Evolutionary conservation across 2,329 filamentous ascomycete genomes (phyloP), one percentile per base, ranked within the genome.

Genomic region (Thermomyces lanuginosus): DNA sequence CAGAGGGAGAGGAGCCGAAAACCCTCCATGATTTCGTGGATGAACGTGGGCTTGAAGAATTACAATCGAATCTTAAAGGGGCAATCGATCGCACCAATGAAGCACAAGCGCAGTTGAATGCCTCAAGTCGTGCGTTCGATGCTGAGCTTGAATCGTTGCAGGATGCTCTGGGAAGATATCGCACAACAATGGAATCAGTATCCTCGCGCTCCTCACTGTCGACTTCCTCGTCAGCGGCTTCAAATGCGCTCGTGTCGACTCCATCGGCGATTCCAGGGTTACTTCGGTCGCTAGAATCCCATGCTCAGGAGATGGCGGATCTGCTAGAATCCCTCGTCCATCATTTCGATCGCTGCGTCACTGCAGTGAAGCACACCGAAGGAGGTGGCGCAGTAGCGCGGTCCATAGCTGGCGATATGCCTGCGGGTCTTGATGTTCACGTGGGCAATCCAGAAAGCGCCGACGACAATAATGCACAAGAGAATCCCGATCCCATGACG

Each of bases 291-390:
- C 63, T 92, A 18, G 72, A 84, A 36, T 63, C 63, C 8, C 73
- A 86, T 39, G 84, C 84, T 0, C 73, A 79, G 35, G 72, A 75
- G 41, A 86, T 91, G 72, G 86, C 84, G 4, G 65, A 75, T 31
- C 65, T 82, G 4, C 67, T 95, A 2, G 69, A 81, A 30, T 82
- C 77, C 1, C 60, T 95, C 3, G 83, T 82, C 5, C 70, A 68
- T 14, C 86, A 95, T 53, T 93, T 92, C 47, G 86, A 95, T 49
- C 70, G 92, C 37, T 93, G 86, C 49, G 80, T 92, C 8, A 86
- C 76, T 1, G 86, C 86, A 1, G 76, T 93, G 22, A 79, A 83
- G 33, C 82, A 86, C 26, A 93, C 84, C 3, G 83, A 92, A 55
- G 78, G 77, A 16, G 78, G 75, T 4, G 72, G 72, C 8, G 76